A percentile compares a stretch with the other conserved stretches of the same genome.
Evolutionary conservation across 129 eudicot genomes (phyloP).

Genomic region (Calendula officinalis): DNA sequence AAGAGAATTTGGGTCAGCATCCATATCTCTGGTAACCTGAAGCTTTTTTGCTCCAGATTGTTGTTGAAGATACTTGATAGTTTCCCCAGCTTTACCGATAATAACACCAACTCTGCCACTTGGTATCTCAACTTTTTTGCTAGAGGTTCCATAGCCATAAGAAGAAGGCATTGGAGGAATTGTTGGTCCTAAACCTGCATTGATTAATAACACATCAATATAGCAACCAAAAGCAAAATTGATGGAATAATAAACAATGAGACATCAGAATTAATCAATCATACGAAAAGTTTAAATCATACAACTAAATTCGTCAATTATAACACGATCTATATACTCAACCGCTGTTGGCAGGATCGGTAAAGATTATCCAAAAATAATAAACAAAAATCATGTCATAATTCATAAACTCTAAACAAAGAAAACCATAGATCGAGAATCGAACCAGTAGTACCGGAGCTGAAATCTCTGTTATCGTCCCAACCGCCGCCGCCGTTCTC

Average conservation of each 20-base stretch:
- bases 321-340: neutral
- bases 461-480: conserved; percentile 30
- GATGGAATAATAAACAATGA: no score
- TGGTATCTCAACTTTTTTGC: conserved; percentile 64
- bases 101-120: conserved; percentile 84
- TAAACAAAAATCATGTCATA: neutral
- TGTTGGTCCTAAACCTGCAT: conserved; percentile 44
- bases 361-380: neutral
- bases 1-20: conserved; percentile 67
- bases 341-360: neutral
- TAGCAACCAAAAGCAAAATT: conserved; percentile 3
- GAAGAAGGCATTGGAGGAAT: conserved; percentile 35
- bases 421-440: neutral
- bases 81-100: conserved; percentile 77
- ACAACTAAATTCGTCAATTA: neutral
- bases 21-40: conserved; percentile 86
- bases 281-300: neutral
- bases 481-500: conserved; percentile 50
- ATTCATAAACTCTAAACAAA: neutral
- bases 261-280: neutral
- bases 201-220: conserved; percentile 4
- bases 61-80: conserved; percentile 73
- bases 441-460: conserved; percentile 28
- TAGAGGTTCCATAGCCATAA: conserved; percentile 50
- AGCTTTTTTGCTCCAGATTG: conserved; percentile 91